Base-by-base conservation (phyloP, 495 filamentous ascomycete species). In the Penicillium silybi region DNA sequence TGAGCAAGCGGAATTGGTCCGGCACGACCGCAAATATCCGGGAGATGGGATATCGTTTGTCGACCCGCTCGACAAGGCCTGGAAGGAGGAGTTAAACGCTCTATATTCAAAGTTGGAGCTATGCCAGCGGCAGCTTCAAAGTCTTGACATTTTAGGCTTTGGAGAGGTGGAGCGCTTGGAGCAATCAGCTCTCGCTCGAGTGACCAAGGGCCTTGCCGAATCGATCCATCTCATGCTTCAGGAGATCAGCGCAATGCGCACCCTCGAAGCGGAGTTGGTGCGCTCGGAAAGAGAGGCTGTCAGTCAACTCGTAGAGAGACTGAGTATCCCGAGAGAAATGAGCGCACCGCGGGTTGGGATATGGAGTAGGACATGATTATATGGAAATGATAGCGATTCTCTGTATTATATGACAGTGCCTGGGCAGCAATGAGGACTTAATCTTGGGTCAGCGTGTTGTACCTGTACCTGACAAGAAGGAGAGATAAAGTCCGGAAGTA, bases 241-340 rank as follows among this genome's bases (percentile, higher is more conserved):
- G 22, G 76, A 79, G 53, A 50, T 78, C 26, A 64, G 64, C 5
- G 52, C 63, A 10, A 74, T 79, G 45, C 69, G 65, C 29, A 64
- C 49, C 19, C 69, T 79, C 25, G 75, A 79, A 44, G 45, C 48
- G 10, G 72, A 72, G 34, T 44, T 76, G 6, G 63, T 78, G 35
- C 58, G 51, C 9, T 57, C 65, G 6, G 76, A 80, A 54, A 61
- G 57, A 35, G 49, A 56, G 34, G 67, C 63, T 63, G 67, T 76
- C 44, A 57, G 68, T 53, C 59, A 56, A 11, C 59, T 69, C 13
- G 68, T 70, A 6, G 64, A 60, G 6, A 59, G 67, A 19, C 42
- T 74, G 54, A 51, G 63, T 4, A 41, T 43, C 20, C 40, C 48
- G 19, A 37, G 44, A n/a, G 50, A 51, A 9, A 53, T 39, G 18